Evolutionary conservation across 768 basidiomycete species (phyloP).

Genomic region (Kwoniella dendrophila): DNA sequence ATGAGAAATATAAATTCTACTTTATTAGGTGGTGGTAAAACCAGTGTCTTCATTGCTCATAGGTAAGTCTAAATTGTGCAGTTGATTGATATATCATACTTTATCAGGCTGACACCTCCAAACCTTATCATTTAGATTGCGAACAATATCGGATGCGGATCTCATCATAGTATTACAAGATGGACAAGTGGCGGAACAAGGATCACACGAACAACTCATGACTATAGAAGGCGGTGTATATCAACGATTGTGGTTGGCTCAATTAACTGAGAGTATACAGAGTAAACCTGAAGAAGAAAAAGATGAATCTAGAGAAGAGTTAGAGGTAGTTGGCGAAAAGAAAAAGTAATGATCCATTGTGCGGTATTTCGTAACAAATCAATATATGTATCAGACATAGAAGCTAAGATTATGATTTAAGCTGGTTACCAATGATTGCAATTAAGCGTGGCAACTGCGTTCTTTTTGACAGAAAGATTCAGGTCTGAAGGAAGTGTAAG

Average conservation of each 20-base stretch:
- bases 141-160: slow-evolving; percentile 61
- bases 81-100: slow-evolving; percentile 59
- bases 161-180: slow-evolving; percentile 90
- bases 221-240: slow-evolving; percentile 61
- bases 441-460: too few relatives aligned
- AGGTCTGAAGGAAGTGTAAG: too few relatives aligned
- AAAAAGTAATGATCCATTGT: too few relatives aligned
- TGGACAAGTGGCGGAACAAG: slow-evolving; percentile 88
- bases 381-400: too few relatives aligned
- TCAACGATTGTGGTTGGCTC: slow-evolving; percentile 55
- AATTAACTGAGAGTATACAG: slow-evolving; percentile 47
- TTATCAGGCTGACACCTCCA: slow-evolving; percentile 20
- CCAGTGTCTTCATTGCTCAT: slow-evolving; percentile 97
- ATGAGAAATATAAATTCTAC: slow-evolving; percentile 89
- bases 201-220: slow-evolving; percentile 86
- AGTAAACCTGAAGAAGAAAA: slow-evolving; percentile 17
- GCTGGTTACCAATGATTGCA: too few relatives aligned
- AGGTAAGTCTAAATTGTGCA: slow-evolving; percentile 67
- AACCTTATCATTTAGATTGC: slow-evolving; percentile 12
- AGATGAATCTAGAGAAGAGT: slow-evolving; percentile 17
- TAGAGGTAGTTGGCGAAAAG: slow-evolving; percentile 2
- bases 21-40: slow-evolving; percentile 74
- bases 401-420: too few relatives aligned
- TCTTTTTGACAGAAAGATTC: too few relatives aligned
- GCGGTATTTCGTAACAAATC: too few relatives aligned